Percentiles rank a stretch among this genome's conserved stretches.
Conservation (phyloP, 2,329 filamentous ascomycete genomes). For the Neopestalotiopsis clavispora region DNA sequence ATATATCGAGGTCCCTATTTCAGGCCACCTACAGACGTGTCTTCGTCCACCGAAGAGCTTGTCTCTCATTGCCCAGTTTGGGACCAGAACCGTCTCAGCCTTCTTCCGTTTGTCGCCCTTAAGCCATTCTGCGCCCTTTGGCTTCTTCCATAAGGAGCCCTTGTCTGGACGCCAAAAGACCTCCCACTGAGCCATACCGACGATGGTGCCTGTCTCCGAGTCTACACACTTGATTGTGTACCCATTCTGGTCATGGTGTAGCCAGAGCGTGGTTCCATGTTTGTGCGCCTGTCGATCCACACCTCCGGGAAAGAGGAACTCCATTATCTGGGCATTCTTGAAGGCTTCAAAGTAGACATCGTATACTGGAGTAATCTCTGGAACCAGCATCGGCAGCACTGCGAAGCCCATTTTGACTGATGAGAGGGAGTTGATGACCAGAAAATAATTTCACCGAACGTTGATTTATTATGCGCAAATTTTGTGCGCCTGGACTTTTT, state of each 20-base stretch:
- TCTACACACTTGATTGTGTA: constrained; percentile 32
- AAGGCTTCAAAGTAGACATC: constrained; percentile 33
- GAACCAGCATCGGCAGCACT: constrained; percentile 28
- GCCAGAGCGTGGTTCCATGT: constrained; percentile 18
- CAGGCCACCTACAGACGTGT: constrained; percentile 28
- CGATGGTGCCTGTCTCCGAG: constrained; percentile 27
- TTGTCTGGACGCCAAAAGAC: constrained; percentile 28
- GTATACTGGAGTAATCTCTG: constrained; percentile 28
- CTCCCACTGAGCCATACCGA: constrained; percentile 33
- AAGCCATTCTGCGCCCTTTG: constrained; percentile 27
- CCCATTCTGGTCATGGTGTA: constrained; percentile 19
- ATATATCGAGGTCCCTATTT: not conserved
- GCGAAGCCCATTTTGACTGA: constrained; percentile 27
- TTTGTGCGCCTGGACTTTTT: not conserved
- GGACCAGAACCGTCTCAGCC: constrained; percentile 25
- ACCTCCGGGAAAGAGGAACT: constrained; percentile 23
- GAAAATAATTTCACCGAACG: not conserved
- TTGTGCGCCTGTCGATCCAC: constrained; percentile 23
- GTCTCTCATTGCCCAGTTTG: constrained; percentile 31
- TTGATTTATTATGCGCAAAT: not conserved
- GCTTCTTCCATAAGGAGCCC: constrained; percentile 27
- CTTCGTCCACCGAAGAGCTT: constrained; percentile 28
- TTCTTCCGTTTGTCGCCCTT: constrained; percentile 26
- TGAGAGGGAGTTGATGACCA: not conserved
- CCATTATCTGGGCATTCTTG: constrained; percentile 25